Evolutionary conservation across 2,329 filamentous ascomycete genomes (phyloP), one percentile per base, ranked within the genome.

Genomic region (Sarocladiaceae sp.): DNA sequence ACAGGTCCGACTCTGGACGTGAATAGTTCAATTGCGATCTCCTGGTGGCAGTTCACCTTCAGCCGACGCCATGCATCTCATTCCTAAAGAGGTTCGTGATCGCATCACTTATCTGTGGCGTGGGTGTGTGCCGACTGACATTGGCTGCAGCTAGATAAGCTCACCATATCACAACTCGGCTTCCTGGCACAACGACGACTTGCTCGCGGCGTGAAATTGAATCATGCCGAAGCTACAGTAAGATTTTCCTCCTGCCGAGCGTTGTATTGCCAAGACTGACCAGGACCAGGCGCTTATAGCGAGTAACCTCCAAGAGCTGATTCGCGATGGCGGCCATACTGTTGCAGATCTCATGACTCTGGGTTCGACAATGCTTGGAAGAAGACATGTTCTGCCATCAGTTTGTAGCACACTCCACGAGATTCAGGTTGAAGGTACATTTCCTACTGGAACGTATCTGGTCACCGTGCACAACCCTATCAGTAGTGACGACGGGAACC

Each of bases 401-500:
- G 93, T 97, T 22, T 82, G 86, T 54, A 78, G 81, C 37, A 91
- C 89, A 3, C 81, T 97, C 39, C 78, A 82, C 54, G 88, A 96
- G 72, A 81, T 97, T 60, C 90, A 95, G 76, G 88, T 97, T 58
- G 93, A 97, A 71, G 93, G 93, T 54, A 97, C 92, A 2, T 97
- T 97, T 65, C 86, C 84, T 25, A 87, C 82, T 6, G 93, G 93
- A 52, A 96, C 92, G 2, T 97, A 96, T 65, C 84, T 97, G 36
- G 92, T 97, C 31, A 97, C 93, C 0, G 90, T 97, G 17, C 90
- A 96, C 71, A 84, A 95, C 65, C 93, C 93, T 23, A 87, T 97
- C 68, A 83, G 84, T 58, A 86, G 84, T 55, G 87, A 96, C 58
- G 88, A 97, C 65, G 93, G 92, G 4, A 85, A 97, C 68, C 76